These are phyloP conservation scores for Erysimum cheiranthoides DNA, from an alignment of 345 rosid genomes.

Conservation along the genomic window DNA sequence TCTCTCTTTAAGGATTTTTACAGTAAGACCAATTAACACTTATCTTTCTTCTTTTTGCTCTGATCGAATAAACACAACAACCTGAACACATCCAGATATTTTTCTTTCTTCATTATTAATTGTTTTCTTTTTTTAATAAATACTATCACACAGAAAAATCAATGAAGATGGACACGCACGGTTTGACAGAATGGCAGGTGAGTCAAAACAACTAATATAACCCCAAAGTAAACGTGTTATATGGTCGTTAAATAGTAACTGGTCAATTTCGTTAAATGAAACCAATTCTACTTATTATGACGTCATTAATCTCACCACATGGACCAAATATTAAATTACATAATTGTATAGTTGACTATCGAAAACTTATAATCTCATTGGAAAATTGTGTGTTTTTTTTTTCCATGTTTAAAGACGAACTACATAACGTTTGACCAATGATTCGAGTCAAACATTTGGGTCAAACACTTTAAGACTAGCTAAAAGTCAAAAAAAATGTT, in stretches of 20 bases:
- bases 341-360: no score
- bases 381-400: neutral
- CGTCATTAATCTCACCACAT: neutral
- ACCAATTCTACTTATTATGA: neutral
- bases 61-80: slow-evolving; percentile 32
- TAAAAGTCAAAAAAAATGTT: neutral
- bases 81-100: slow-evolving; percentile 42
- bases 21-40: slow-evolving; percentile 31
- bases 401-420: neutral
- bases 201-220: slow-evolving; percentile 15
- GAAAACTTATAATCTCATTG: no score
- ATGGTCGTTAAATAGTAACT: slow-evolving; percentile 10
- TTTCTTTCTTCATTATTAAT: slow-evolving; percentile 19
- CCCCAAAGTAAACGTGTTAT: slow-evolving; percentile 15
- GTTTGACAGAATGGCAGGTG: slow-evolving; percentile 37
- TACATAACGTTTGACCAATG: neutral
- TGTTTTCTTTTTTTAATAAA: neutral
- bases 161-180: slow-evolving; percentile 34
- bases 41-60: slow-evolving; percentile 1
- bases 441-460: neutral
- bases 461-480: neutral
- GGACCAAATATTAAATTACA: no score
- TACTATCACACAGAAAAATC: neutral
- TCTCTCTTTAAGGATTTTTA: slow-evolving; percentile 29
- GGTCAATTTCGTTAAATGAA: neutral